Conservation (phyloP, 345 rosid genomes). For the Conringia planisiliqua region DNA sequence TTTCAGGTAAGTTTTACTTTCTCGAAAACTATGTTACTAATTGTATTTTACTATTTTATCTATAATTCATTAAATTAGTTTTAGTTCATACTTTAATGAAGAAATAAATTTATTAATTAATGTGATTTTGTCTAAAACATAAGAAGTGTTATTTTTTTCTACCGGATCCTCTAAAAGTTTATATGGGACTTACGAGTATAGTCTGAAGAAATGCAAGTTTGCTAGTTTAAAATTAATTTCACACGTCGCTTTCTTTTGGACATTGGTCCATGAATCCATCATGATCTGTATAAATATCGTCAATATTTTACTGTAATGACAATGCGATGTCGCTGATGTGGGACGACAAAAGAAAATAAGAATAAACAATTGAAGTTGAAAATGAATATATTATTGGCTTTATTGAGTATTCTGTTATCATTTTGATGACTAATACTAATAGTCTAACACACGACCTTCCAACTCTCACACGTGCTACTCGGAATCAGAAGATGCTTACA, state of each 20-base stretch:
- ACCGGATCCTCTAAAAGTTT: not conserved
- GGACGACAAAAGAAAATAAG: not conserved
- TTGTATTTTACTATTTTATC: no score
- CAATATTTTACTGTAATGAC: not conserved
- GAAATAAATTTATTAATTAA: no score
- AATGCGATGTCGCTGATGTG: not conserved
- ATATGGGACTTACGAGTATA: not conserved
- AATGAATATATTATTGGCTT: not conserved
- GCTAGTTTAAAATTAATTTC: not conserved
- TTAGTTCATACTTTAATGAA: no score
- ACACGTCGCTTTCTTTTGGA: not conserved
- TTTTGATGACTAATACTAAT: not conserved
- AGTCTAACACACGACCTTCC: slow-evolving; percentile 4
- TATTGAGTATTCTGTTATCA: not conserved
- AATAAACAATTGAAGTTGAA: not conserved
- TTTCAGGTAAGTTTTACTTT: no score
- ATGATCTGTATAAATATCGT: not conserved
- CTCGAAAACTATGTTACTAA: no score
- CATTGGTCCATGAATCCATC: not conserved
- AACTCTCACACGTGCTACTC: slow-evolving; percentile 10
- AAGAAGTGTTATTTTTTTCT: no score
- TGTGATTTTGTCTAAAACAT: no score
- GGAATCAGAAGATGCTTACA: slow-evolving; percentile 8
- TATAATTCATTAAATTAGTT: no score
- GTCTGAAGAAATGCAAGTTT: not conserved